These are phyloP conservation scores for Chaetomium sp. DNA, from an alignment of 2,329 filamentous ascomycete species.

Conservation along the genomic window DNA sequence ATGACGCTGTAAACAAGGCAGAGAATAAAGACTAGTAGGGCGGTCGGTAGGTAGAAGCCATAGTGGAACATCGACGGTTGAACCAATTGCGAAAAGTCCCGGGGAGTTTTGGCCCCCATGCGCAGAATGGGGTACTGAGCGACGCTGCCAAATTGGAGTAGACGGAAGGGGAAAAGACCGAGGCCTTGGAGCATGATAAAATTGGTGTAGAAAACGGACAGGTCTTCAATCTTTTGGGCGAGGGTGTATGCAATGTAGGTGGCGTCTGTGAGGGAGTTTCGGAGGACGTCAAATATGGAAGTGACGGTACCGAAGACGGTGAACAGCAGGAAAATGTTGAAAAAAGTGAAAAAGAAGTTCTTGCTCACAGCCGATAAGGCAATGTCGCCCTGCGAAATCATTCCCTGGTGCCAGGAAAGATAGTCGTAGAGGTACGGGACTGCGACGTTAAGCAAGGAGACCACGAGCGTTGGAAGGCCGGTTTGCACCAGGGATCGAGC, in stretches of 20 bases:
- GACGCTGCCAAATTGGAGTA: conserved; percentile 84
- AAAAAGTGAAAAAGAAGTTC: conserved; percentile 99
- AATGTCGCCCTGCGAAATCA: conserved; percentile 90
- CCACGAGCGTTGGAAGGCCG: conserved; percentile 74
- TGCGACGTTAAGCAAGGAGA: conserved; percentile 80
- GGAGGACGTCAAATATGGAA: conserved; percentile 65
- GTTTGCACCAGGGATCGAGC: conserved; percentile 75
- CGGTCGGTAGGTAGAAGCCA: conserved; percentile 90
- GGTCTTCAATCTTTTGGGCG: conserved; percentile 64
- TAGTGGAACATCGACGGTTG: conserved; percentile 88
- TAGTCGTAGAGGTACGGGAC: conserved; percentile 95
- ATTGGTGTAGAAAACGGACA: conserved; percentile 84
- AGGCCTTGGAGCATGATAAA: conserved; percentile 90
- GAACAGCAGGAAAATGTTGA: conserved; percentile 96
- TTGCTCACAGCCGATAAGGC: conserved; percentile 94
- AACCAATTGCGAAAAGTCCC: conserved; percentile 77
- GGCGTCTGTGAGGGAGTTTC: conserved; percentile 70
- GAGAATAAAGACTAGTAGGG: conserved; percentile 87
- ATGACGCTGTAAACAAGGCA: conserved; percentile 93
- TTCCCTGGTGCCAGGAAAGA: conserved; percentile 84
- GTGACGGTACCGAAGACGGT: conserved; percentile 80
- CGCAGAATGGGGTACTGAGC: conserved; percentile 74
- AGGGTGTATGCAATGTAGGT: conserved; percentile 69
- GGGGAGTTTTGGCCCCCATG: conserved; percentile 75
- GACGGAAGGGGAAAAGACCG: conserved; percentile 86